Conservation (phyloP, 2,329 filamentous ascomycete species). For the Aspergillus alliaceus region DNA sequence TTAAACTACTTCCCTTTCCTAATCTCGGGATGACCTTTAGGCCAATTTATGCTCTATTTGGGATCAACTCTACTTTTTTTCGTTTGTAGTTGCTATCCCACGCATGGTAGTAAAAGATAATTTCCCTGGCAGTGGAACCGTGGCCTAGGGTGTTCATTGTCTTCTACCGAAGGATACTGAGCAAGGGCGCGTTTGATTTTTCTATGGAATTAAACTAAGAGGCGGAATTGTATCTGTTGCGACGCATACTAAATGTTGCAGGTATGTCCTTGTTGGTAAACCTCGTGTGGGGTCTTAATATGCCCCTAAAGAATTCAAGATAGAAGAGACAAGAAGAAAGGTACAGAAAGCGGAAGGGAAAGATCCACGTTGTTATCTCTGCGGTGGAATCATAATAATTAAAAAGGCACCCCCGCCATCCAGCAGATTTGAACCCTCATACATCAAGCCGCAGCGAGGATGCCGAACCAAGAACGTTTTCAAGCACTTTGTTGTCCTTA, state of each 20-base stretch:
- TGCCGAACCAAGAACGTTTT: slow-evolving; percentile 36
- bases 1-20: not conserved
- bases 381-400: not conserved
- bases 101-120: not conserved
- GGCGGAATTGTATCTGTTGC: not conserved
- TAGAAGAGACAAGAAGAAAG: not conserved
- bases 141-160: no score
- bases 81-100: not conserved
- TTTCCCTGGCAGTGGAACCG: no score
- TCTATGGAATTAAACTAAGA: not conserved
- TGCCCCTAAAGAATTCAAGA: no score
- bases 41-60: not conserved
- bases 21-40: not conserved
- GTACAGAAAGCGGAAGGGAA: not conserved
- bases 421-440: not conserved
- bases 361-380: not conserved
- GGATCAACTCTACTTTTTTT: not conserved
- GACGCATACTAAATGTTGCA: not conserved
- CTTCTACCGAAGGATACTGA: not conserved
- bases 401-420: not conserved
- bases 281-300: no score
- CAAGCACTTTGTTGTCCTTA: slow-evolving; percentile 48
- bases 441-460: not conserved
- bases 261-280: no score
- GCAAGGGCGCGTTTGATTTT: not conserved